Conservation (phyloP, 2,329 filamentous ascomycete species). For the Chlorencoelia australis region DNA sequence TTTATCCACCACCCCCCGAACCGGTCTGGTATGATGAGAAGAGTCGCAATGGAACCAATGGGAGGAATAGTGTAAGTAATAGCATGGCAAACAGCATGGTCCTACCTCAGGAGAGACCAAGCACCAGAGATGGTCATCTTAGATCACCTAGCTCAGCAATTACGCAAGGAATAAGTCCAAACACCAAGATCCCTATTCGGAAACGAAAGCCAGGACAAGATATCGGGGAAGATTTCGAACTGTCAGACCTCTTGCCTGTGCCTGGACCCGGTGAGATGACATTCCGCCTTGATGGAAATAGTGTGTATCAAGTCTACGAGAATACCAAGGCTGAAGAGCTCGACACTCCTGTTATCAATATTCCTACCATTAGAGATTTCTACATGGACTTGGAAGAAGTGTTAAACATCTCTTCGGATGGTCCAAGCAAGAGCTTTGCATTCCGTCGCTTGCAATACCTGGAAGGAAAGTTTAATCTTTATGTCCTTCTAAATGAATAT, state of each 20-base stretch:
- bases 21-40: constrained; percentile 68
- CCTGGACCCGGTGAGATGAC: constrained; percentile 59
- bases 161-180: constrained; percentile 14
- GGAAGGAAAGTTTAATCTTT: constrained; percentile 94
- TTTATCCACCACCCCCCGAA: constrained; percentile 86
- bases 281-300: constrained; percentile 70
- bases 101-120: constrained; percentile 23
- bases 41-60: constrained; percentile 15
- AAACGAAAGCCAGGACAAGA: constrained; percentile 78
- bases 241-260: constrained; percentile 66
- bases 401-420: constrained; percentile 83
- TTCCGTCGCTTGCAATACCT: constrained; percentile 91
- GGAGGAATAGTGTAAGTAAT: constrained; percentile 36
- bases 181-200: constrained; percentile 39
- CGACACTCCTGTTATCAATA: constrained; percentile 61
- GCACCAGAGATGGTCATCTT: constrained; percentile 15
- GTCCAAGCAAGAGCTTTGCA: constrained; percentile 92
- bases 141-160: not conserved
- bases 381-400: constrained; percentile 91
- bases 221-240: constrained; percentile 85
- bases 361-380: constrained; percentile 90
- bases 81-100: constrained; percentile 31
- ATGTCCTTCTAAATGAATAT: constrained; percentile 88
- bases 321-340: constrained; percentile 50
- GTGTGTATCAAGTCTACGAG: constrained; percentile 90